Conservation (phyloP, 1,284 basidiomycete species). For the Cutaneotrichosporon dermatis region DNA sequence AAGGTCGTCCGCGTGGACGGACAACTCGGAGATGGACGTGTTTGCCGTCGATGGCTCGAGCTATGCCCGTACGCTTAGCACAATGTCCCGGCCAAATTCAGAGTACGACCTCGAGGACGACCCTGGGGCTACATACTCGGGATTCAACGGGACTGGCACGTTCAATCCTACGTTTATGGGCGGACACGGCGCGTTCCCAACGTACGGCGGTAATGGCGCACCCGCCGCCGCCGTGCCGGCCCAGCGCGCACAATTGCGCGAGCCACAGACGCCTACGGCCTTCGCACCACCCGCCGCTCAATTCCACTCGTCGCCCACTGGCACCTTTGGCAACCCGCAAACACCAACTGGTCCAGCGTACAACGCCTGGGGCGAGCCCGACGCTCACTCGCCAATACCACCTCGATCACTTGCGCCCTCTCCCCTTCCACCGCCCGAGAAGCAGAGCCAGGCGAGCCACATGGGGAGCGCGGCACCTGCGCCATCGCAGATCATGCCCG, state of each 20-base stretch:
- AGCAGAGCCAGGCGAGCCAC: too few relatives aligned
- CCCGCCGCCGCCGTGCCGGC: too few relatives aligned
- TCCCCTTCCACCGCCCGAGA: too few relatives aligned
- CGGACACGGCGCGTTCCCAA: neutral
- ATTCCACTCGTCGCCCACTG: neutral
- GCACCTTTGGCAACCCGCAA: neutral
- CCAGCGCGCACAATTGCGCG: too few relatives aligned
- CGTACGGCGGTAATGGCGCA: neutral
- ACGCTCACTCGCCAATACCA: neutral
- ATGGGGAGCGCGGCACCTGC: neutral
- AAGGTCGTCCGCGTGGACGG: constrained; percentile 24
- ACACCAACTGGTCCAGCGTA: neutral
- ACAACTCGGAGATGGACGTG: constrained; percentile 38
- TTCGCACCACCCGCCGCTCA: too few relatives aligned
- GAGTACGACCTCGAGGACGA: constrained; percentile 21
- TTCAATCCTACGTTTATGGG: neutral
- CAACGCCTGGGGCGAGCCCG: neutral
- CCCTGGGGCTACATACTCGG: constrained; percentile 9
- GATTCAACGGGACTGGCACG: neutral
- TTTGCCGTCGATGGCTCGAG: constrained; percentile 27
- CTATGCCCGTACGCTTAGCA: constrained; percentile 34
- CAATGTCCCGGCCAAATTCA: constrained; percentile 19
- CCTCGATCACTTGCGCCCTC: too few relatives aligned
- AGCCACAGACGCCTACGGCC: too few relatives aligned
- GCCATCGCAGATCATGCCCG: neutral